phyloP scores from a whole-genome alignment of 1,284 basidiomycete species.

The Lentinula novae-zelandiae region DNA sequence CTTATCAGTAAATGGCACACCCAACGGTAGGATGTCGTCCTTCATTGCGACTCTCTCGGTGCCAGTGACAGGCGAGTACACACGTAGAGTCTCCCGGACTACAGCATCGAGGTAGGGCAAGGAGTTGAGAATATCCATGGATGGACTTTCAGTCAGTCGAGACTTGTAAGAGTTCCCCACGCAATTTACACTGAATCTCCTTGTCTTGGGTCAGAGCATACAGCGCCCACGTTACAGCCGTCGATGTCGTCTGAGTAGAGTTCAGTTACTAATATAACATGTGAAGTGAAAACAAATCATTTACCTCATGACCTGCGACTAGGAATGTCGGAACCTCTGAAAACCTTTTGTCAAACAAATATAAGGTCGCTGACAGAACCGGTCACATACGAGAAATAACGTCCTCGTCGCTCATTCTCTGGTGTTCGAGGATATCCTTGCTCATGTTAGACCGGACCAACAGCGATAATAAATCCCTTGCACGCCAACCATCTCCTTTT shows the following conservation, averaged over 20 bases:
- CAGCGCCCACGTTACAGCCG: slow-evolving; percentile 57
- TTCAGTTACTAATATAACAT: not conserved
- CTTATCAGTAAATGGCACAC: slow-evolving; percentile 37
- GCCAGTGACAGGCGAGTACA: slow-evolving; percentile 57
- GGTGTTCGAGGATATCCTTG: slow-evolving; percentile 23
- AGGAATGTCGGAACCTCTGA: slow-evolving; percentile 24
- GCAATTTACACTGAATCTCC: slow-evolving; percentile 60
- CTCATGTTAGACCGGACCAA: slow-evolving; percentile 43
- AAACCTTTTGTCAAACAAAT: not conserved
- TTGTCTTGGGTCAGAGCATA: slow-evolving; percentile 51
- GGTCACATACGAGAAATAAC: slow-evolving; percentile 42
- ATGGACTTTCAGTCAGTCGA: slow-evolving; percentile 48
- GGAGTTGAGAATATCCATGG: slow-evolving; percentile 56
- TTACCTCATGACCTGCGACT: slow-evolving; percentile 36
- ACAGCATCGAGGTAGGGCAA: slow-evolving; percentile 64
- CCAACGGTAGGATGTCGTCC: slow-evolving; percentile 58
- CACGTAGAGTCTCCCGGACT: slow-evolving; percentile 65
- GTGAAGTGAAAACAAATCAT: not conserved
- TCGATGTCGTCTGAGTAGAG: slow-evolving; percentile 16
- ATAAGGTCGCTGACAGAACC: slow-evolving; percentile 16
- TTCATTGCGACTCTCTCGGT: slow-evolving; percentile 47
- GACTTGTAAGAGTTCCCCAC: slow-evolving; percentile 57
- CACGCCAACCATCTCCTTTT: slow-evolving; percentile 23
- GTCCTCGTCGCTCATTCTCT: slow-evolving; percentile 46
- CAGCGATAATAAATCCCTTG: slow-evolving; percentile 25